phyloP scores from a whole-genome alignment of 257 asterid species.

The Ajuga chamaepitys region DNA sequence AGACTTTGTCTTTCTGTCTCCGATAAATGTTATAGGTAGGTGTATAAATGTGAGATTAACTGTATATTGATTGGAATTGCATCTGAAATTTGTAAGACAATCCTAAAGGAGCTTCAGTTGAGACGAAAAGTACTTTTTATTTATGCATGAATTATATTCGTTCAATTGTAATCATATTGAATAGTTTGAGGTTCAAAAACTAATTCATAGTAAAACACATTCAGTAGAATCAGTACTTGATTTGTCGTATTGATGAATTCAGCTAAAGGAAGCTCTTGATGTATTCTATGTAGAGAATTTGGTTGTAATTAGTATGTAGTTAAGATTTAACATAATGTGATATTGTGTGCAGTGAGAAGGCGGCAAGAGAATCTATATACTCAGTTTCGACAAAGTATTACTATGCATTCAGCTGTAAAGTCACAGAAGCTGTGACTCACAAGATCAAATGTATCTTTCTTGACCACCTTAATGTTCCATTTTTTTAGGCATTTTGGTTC shows the following conservation, averaged over 20 bases:
- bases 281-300: neutral
- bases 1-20: neutral
- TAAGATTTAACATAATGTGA: neutral
- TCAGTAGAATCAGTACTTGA: no score
- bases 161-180: no score
- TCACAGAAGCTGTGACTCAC: conserved; percentile 15
- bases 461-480: neutral
- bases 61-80: neutral
- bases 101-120: neutral
- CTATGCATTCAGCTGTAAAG: conserved; percentile 36
- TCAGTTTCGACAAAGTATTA: conserved; percentile 47
- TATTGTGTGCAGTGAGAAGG: conserved; percentile 28
- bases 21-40: neutral
- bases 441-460: conserved; percentile 26
- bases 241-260: neutral
- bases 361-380: conserved; percentile 36
- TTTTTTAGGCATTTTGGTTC: neutral
- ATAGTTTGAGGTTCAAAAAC: no score
- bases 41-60: neutral
- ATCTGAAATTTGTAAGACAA: neutral
- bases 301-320: neutral
- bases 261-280: neutral
- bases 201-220: no score
- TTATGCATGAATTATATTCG: neutral
- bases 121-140: neutral